phyloP scores from a whole-genome alignment of 2,329 filamentous ascomycete species.

The Claviceps sp. region DNA sequence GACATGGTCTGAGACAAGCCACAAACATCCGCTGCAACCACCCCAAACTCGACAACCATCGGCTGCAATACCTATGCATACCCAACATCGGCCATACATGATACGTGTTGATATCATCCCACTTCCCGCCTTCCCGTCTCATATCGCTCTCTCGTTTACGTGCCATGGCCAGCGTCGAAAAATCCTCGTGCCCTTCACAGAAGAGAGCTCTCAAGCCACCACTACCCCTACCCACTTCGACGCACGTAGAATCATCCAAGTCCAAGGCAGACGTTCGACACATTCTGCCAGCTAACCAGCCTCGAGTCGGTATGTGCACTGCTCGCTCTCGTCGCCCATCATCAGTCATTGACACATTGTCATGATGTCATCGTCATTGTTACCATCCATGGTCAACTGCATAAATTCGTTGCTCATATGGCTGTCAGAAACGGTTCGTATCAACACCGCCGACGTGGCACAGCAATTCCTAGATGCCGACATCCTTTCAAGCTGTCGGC shows the following conservation, averaged over 20 bases:
- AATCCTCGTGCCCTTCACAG: constrained; percentile 6
- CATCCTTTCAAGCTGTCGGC: constrained; percentile 10
- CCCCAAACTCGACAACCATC: no score
- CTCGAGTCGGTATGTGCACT: constrained; percentile 13
- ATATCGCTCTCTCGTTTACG: background rate
- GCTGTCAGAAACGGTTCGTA: constrained; percentile 12
- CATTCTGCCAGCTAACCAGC: constrained; percentile 14
- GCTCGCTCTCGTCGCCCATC: background rate
- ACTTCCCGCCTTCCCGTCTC: background rate
- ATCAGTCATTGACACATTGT: no score
- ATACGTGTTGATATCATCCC: no score
- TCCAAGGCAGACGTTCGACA: constrained; percentile 17
- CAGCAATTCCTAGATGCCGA: constrained; percentile 24
- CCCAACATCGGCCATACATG: no score
- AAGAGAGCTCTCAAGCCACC: constrained; percentile 14
- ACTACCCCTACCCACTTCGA: constrained; percentile 11
- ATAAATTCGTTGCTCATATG: background rate
- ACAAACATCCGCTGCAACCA: no score
- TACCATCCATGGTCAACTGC: no score
- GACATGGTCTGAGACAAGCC: no score
- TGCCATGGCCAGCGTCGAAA: background rate
- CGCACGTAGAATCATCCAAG: constrained; percentile 14
- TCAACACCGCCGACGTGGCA: constrained; percentile 16
- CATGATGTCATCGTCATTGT: no score
- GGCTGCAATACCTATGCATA: no score